Base-by-base conservation (phyloP, 2,329 filamentous ascomycete species). In the Hymenoscyphus repandus region DNA sequence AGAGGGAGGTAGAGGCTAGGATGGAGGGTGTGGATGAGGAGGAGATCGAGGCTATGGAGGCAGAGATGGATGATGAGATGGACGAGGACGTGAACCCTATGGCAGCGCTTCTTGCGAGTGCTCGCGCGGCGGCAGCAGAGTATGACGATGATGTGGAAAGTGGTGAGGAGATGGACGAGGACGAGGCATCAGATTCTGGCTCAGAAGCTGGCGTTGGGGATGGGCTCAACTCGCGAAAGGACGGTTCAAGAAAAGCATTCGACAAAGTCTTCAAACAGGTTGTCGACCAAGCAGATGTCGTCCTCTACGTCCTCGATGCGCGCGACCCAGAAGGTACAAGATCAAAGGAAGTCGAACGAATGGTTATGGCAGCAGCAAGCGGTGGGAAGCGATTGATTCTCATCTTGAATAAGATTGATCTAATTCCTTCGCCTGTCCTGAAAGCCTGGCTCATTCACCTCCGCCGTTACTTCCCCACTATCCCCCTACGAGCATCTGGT, bases 251-350 rank as follows among this genome's bases (percentile, higher is more conserved):
- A 64, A 89, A 85, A 70, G 88, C 90, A 49, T 96, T 92, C 70
- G 90, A 96, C 78, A 96, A 95, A 75, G 83, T 95, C 62, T 96
- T 96, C 78, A 96, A 96, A 75, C 81, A 89, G 65, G 90, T 96
- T 13, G 83, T 95, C 32, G 88, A 95, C 55, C 81, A 88, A 56
- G 88, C 91, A 45, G 91, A 96, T 66, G 90, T 96, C 27, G 79
- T 96, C 33, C 81, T 96, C 47, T 96, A 96, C 70, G 90, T 96
- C 45, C 82, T 96, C 51, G 91, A 96, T 65, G 91, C 92, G 48
- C 83, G 91, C 61, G 90, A 96, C 64, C 91, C 91, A 1, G 87
- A 95, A 68, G 89, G 90, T 52, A 96, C 91, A 30, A 80, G 91
- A 58, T 96, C 91, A 34, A 87, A 86, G 66, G 90, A 95, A 58